Percentiles rank a stretch among this genome's conserved stretches.
These are phyloP conservation scores for Kluyveromyces dobzhanskii DNA, from an alignment of 805 yeast species.

Conservation along the genomic window DNA sequence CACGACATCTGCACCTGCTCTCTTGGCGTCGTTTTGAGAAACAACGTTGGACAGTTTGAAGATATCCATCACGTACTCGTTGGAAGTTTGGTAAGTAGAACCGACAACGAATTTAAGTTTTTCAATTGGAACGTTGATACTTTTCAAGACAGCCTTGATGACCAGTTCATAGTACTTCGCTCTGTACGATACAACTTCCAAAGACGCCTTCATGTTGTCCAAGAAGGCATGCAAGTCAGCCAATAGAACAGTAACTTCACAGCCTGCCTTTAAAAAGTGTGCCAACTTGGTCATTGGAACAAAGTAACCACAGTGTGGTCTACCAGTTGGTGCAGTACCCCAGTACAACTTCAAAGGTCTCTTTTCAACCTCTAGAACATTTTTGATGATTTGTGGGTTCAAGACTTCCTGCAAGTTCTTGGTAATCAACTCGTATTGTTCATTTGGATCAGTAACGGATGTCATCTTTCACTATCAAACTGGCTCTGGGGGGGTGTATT, in stretches of 20 bases:
- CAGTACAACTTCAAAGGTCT: slow-evolving; percentile 85
- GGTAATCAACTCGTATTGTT: slow-evolving; percentile 68
- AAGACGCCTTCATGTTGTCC: slow-evolving; percentile 97
- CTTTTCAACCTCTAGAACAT: slow-evolving; percentile 70
- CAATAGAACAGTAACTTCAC: slow-evolving; percentile 81
- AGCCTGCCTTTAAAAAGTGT: slow-evolving; percentile 90
- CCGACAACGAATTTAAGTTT: slow-evolving; percentile 79
- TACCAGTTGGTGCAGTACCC: slow-evolving; percentile 99
- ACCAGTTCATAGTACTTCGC: slow-evolving; percentile 81
- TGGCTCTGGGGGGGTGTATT: too few species aligned
- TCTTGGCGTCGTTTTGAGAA: slow-evolving; percentile 90
- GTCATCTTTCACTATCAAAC: slow-evolving; percentile 2
- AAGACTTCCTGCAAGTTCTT: slow-evolving; percentile 86
- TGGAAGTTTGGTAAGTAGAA: slow-evolving; percentile 74
- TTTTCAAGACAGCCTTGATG: slow-evolving; percentile 75
- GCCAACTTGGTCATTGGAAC: slow-evolving; percentile 97
- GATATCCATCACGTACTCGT: slow-evolving; percentile 80
- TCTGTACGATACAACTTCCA: slow-evolving; percentile 82
- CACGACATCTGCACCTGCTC: slow-evolving; percentile 99
- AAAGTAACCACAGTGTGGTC: slow-evolving; percentile 97
- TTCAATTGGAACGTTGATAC: slow-evolving; percentile 89
- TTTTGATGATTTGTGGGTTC: slow-evolving; percentile 78
- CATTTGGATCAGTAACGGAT: slow-evolving; percentile 40
- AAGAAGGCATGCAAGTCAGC: slow-evolving; percentile 96
- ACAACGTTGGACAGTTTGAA: slow-evolving; percentile 79